These are phyloP conservation scores for Amanita subjunquillea DNA, from an alignment of 768 basidiomycete genomes.

Conservation along the genomic window DNA sequence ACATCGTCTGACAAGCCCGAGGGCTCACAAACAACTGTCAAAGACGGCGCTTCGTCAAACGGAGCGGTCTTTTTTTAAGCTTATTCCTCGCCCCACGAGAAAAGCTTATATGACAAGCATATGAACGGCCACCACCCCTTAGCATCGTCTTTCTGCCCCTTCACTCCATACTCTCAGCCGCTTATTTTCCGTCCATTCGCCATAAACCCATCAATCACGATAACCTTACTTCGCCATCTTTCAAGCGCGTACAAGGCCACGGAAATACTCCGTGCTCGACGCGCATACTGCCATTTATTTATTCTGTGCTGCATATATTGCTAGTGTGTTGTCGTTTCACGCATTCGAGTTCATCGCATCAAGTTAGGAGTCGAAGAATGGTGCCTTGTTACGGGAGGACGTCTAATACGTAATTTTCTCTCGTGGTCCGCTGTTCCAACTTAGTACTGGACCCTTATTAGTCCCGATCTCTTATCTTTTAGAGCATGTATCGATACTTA, in stretches of 20 bases:
- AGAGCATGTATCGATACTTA: slow-evolving; percentile 1
- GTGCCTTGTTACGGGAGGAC: background rate
- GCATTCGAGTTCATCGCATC: background rate
- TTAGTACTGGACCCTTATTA: background rate
- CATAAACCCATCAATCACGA: background rate
- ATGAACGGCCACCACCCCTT: background rate
- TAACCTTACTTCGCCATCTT: background rate
- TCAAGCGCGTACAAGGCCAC: background rate
- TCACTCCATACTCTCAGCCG: background rate
- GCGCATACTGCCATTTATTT: background rate
- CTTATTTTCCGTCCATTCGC: no score
- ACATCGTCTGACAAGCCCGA: slow-evolving; percentile 23
- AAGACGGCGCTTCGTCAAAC: slow-evolving; percentile 36
- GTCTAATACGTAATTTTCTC: background rate
- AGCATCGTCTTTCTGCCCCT: background rate
- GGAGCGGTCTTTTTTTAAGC: slow-evolving; percentile 55
- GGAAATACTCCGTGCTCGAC: background rate
- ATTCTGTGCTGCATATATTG: background rate
- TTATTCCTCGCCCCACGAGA: slow-evolving; percentile 8
- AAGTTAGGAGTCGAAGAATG: background rate
- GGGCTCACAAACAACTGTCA: slow-evolving; percentile 31
- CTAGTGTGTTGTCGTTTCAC: background rate
- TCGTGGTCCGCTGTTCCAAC: background rate
- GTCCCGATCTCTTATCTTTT: background rate
- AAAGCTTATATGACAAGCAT: background rate